These are phyloP conservation scores for Paralagenidium karlingii DNA, from an alignment of 352 stramenopile species.

Conservation along the genomic window DNA sequence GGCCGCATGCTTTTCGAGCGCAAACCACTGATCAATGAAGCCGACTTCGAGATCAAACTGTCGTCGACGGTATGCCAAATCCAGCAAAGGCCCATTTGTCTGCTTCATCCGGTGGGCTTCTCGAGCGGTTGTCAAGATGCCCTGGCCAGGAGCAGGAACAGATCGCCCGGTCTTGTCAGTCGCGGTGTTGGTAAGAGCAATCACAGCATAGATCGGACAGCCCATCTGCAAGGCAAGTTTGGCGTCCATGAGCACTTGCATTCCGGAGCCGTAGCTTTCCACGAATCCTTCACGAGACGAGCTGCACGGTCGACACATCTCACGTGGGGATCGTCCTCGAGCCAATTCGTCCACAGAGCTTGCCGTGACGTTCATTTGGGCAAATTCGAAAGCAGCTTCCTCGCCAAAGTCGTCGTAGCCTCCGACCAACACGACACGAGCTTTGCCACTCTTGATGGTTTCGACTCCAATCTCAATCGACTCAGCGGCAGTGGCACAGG, in stretches of 20 bases:
- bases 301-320: constrained; percentile 78
- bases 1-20: constrained; percentile 28
- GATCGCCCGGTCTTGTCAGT: constrained; percentile 83
- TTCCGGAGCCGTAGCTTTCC: constrained; percentile 79
- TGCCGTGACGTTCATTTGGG: constrained; percentile 82
- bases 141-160: constrained; percentile 73
- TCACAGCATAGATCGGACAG: constrained; percentile 72
- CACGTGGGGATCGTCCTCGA: constrained; percentile 64
- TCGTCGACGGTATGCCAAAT: constrained; percentile 54
- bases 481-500: constrained; percentile 76
- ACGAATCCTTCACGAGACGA: constrained; percentile 77
- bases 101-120: constrained; percentile 14
- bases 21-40: constrained; percentile 60
- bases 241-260: constrained; percentile 82
- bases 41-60: constrained; percentile 68
- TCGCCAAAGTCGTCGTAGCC: constrained; percentile 84
- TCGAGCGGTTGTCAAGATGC: constrained; percentile 75
- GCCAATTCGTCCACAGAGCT: constrained; percentile 66
- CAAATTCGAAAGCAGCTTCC: constrained; percentile 76
- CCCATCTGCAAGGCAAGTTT: constrained; percentile 81
- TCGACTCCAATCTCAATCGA: constrained; percentile 84
- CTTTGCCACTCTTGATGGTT: constrained; percentile 82
- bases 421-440: constrained; percentile 72
- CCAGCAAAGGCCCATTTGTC: constrained; percentile 34
- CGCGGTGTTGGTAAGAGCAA: constrained; percentile 74